Evolutionary conservation across 441 rosid genomes (phyloP).

Genomic region (Breynia disticha): DNA sequence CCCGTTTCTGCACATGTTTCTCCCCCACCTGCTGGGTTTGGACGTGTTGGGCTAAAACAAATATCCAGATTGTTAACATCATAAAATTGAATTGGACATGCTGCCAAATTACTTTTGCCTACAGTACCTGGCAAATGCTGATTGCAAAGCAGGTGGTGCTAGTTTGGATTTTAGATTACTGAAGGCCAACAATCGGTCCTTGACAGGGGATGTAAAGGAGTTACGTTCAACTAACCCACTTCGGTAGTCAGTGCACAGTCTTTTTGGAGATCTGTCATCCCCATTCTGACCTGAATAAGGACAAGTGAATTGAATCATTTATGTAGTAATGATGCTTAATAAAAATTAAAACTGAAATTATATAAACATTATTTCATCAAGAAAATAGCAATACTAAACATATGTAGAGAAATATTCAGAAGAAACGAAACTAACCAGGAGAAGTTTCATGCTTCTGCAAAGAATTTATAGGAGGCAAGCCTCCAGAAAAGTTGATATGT

Average conservation of each 20-base stretch:
- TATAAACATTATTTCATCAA: no score
- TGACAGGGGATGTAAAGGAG: conserved; percentile 86
- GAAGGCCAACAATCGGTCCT: conserved; percentile 71
- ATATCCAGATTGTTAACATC: conserved; percentile 8
- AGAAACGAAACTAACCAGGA: conserved; percentile 32
- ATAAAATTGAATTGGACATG: not conserved
- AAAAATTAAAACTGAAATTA: no score
- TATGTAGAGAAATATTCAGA: no score
- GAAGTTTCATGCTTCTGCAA: conserved; percentile 53
- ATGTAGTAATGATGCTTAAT: no score
- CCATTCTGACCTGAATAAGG: conserved; percentile 66
- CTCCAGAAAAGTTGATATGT: conserved; percentile 57
- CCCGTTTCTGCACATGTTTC: conserved; percentile 99
- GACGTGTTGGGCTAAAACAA: conserved; percentile 77
- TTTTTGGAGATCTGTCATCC: conserved; percentile 82
- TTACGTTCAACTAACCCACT: conserved; percentile 90
- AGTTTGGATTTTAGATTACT: conserved; percentile 68
- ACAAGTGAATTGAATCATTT: not conserved
- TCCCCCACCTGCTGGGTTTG: conserved; percentile 89
- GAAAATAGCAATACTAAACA: no score
- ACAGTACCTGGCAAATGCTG: conserved; percentile 92
- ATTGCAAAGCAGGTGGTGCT: conserved; percentile 79
- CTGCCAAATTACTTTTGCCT: not conserved
- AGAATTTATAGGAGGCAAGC: conserved; percentile 39
- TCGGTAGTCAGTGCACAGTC: conserved; percentile 59